Evolutionary conservation across 768 basidiomycete species (phyloP).

Genomic region (Trametes coccinea): DNA sequence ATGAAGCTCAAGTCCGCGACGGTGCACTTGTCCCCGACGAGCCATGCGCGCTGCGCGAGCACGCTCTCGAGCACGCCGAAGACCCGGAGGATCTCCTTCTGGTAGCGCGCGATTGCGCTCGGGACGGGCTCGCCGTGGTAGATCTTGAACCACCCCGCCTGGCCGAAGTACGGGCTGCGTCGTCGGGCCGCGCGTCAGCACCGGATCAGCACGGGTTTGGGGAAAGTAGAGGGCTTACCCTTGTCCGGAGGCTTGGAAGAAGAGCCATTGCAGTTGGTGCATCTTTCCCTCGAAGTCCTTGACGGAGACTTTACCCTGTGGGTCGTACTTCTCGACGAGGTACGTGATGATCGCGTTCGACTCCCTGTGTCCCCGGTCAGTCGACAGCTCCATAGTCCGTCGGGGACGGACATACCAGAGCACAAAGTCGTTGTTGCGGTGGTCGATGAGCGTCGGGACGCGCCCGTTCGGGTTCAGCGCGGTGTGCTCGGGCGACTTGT

Average conservation of each 20-base stretch:
- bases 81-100: conserved; percentile 32
- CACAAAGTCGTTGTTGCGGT: conserved; percentile 34
- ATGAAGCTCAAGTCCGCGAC: conserved; percentile 31
- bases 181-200: too few relatives aligned
- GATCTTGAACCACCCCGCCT: conserved; percentile 29
- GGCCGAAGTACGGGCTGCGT: conserved; percentile 32
- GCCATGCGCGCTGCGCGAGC: conserved; percentile 32
- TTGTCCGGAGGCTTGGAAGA: conserved; percentile 39
- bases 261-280: conserved; percentile 42
- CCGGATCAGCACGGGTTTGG: too few relatives aligned
- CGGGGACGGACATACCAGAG: too few relatives aligned
- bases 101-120: conserved; percentile 32
- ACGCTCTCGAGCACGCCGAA: conserved; percentile 31
- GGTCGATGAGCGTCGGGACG: conserved; percentile 40
- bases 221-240: too few relatives aligned
- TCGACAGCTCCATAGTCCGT: too few relatives aligned
- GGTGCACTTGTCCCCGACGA: conserved; percentile 30
- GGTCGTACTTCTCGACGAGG: conserved; percentile 46
- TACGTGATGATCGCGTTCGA: conserved; percentile 45
- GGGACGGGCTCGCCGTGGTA: conserved; percentile 33
- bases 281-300: conserved; percentile 19
- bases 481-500: conserved; percentile 26
- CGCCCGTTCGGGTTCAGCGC: conserved; percentile 38
- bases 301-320: conserved; percentile 36
- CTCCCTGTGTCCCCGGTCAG: too few relatives aligned